Conservation (phyloP, 768 basidiomycete genomes). For the Lentinula guzmanii region DNA sequence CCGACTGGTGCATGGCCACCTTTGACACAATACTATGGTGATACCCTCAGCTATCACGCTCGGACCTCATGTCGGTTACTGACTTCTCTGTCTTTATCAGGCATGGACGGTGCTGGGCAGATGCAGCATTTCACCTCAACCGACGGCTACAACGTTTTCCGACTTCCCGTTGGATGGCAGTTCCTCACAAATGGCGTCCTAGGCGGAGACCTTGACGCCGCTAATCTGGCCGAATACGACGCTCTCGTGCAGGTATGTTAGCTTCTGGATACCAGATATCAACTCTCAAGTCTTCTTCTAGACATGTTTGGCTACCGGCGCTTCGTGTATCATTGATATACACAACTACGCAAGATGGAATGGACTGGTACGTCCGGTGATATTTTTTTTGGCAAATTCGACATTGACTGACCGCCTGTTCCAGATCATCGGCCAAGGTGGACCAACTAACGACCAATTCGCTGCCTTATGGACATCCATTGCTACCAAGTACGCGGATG, state of each 20-base stretch:
- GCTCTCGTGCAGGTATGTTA: slow-evolving; percentile 37
- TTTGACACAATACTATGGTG: slow-evolving; percentile 37
- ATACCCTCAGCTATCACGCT: slow-evolving; percentile 3
- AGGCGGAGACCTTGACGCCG: slow-evolving; percentile 33
- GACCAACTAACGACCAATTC: slow-evolving; percentile 48
- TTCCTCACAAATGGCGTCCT: slow-evolving; percentile 33
- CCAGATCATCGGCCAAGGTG: slow-evolving; percentile 58
- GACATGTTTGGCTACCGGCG: slow-evolving; percentile 41
- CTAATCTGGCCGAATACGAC: slow-evolving; percentile 45
- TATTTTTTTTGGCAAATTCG: neutral
- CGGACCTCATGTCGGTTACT: slow-evolving; percentile 6
- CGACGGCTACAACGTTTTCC: slow-evolving; percentile 52
- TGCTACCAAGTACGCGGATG: slow-evolving; percentile 39
- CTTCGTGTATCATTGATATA: slow-evolving; percentile 50
- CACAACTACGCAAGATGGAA: slow-evolving; percentile 61
- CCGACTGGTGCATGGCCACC: slow-evolving; percentile 36
- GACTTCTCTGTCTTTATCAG: slow-evolving; percentile 10
- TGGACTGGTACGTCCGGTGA: slow-evolving; percentile 23
- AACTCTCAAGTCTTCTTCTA: neutral
- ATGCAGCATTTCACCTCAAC: slow-evolving; percentile 55
- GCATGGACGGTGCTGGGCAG: slow-evolving; percentile 43
- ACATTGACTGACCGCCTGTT: neutral
- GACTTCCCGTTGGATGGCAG: slow-evolving; percentile 59
- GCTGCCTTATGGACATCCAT: slow-evolving; percentile 47
- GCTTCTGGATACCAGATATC: neutral